phyloP scores from a whole-genome alignment of 2,329 filamentous ascomycete species.

The Aureobasidium subglaciale region DNA sequence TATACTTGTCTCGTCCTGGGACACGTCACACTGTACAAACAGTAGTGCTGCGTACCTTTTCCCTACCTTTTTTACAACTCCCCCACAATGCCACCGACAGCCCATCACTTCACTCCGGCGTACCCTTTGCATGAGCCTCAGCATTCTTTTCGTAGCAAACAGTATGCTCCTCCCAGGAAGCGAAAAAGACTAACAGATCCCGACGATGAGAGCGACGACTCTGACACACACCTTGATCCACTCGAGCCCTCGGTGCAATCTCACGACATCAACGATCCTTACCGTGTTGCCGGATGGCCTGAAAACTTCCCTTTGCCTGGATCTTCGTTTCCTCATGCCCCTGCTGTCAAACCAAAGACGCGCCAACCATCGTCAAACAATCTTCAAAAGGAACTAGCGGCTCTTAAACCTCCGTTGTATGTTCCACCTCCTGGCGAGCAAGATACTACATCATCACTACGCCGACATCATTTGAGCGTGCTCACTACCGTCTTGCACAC shows the following conservation, averaged over 20 bases:
- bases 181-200: slow-evolving; percentile 17
- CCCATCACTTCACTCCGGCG: slow-evolving; percentile 15
- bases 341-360: slow-evolving; percentile 21
- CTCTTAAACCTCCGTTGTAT: slow-evolving; percentile 36
- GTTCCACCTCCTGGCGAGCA: slow-evolving; percentile 20
- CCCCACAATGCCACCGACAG: slow-evolving; percentile 12
- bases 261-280: slow-evolving; percentile 28
- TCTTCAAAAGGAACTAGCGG: slow-evolving; percentile 35
- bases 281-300: slow-evolving; percentile 35
- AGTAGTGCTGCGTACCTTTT: background rate
- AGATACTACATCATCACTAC: slow-evolving; percentile 28
- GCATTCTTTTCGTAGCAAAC: slow-evolving; percentile 14
- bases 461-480: slow-evolving; percentile 54
- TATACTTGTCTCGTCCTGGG: background rate
- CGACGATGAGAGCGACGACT: slow-evolving; percentile 22
- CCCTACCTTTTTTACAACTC: background rate
- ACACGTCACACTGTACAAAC: background rate
- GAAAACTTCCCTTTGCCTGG: slow-evolving; percentile 34
- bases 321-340: slow-evolving; percentile 39
- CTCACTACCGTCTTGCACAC: slow-evolving; percentile 65
- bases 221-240: slow-evolving; percentile 18
- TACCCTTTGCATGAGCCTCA: slow-evolving; percentile 11
- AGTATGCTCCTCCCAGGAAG: slow-evolving; percentile 17
- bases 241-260: background rate
- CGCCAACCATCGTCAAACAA: slow-evolving; percentile 15